Base-by-base conservation (phyloP, 352 stramenopile genomes). In the Globisporangium emineosum region DNA sequence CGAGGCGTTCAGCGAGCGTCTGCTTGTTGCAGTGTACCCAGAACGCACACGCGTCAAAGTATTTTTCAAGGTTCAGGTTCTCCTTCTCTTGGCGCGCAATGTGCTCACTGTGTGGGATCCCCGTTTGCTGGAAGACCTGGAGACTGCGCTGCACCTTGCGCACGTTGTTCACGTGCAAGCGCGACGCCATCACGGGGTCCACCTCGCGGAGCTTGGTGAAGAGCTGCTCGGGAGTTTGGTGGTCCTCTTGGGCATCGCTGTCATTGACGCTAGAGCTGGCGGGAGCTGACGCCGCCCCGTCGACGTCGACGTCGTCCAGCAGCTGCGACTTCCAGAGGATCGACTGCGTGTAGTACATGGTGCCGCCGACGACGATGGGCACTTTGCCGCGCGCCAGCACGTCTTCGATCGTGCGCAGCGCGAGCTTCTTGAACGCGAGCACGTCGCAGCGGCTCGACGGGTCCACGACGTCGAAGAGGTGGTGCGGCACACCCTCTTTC, bases 321-420 rank as follows among this genome's bases (percentile, higher is more conserved):
- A 97, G 58, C 62, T 95, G 84, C 1, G 86, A 86, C 35, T 91
- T 88, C 88, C 89, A 97, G 35, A 97, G 73, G 35, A 97, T 76
- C 23, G 85, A 88, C 66, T 97, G 91, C 56, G 90, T 94, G 73
- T 97, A 97, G 72, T 97, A 97, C 79, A 97, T 93, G 35, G 91
- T 97, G 51, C 91, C 91, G 29, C 91, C 91, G 10, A 97, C 90
- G n/a, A 97, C 74, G 50, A 97, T 93, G 3, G 91, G 91, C 37
- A 97, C 74, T 60, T 96, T 97, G 47, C 89, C 90, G n/a, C 87
- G 74, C 45, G 73, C 74, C 54, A 91, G 64, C 13, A 97, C 89
- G 45, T 96, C 87, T 21, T 96, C 79, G 56, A 97, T 97, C 58
- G 77, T 72, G 13, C 67, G 49, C 61, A 94, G 63, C 32, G 91